Percentiles rank a stretch among this genome's conserved stretches.
phyloP scores from a whole-genome alignment of 2,329 filamentous ascomycete genomes.

The Aspergillus neotritici region DNA sequence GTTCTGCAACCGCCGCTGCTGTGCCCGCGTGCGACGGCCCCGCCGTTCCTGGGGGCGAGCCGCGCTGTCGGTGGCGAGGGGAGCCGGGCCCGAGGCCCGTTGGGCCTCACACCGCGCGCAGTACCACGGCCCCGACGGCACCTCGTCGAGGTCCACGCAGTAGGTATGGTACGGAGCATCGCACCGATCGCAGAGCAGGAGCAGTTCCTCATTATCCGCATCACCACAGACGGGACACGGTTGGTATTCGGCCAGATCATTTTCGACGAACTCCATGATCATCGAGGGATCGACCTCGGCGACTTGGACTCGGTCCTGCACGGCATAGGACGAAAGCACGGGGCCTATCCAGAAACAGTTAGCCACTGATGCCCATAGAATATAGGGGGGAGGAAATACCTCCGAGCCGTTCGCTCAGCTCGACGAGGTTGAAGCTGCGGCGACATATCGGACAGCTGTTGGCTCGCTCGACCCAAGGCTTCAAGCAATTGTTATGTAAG shows the following conservation, averaged over 20 bases:
- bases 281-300: slow-evolving; percentile 74
- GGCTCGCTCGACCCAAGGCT: slow-evolving; percentile 90
- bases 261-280: slow-evolving; percentile 61
- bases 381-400: slow-evolving; percentile 52
- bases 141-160: slow-evolving; percentile 73
- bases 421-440: slow-evolving; percentile 81
- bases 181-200: slow-evolving; percentile 88
- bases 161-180: slow-evolving; percentile 86
- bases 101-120: slow-evolving; percentile 70
- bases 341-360: slow-evolving; percentile 39
- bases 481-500: slow-evolving; percentile 86
- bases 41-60: slow-evolving; percentile 38
- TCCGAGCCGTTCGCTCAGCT: slow-evolving; percentile 72
- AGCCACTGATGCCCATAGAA: slow-evolving; percentile 6
- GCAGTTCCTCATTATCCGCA: slow-evolving; percentile 72
- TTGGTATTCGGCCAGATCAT: slow-evolving; percentile 57
- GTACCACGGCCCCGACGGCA: slow-evolving; percentile 79
- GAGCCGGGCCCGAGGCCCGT: slow-evolving; percentile 36
- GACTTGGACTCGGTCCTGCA: slow-evolving; percentile 59
- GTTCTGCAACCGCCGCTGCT: slow-evolving; percentile 38
- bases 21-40: slow-evolving; percentile 44
- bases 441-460: slow-evolving; percentile 98
- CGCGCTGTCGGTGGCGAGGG: slow-evolving; percentile 29
- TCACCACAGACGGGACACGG: slow-evolving; percentile 82
- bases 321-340: slow-evolving; percentile 53